These are phyloP conservation scores for Salix brachista DNA, from an alignment of 345 rosid species.

Conservation along the genomic window DNA sequence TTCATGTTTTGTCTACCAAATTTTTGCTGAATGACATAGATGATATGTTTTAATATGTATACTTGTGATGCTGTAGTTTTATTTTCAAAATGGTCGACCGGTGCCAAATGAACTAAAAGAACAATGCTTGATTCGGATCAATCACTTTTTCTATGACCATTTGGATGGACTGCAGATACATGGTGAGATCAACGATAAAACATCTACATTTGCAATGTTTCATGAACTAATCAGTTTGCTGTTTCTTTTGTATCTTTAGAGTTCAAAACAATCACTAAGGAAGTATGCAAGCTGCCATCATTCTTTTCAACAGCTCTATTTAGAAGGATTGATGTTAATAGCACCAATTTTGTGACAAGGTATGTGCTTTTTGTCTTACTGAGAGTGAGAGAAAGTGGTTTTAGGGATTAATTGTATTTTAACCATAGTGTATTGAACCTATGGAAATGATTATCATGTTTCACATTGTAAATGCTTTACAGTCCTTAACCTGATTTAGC, in stretches of 20 bases:
- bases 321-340: constrained; percentile 61
- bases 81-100: constrained; percentile 89
- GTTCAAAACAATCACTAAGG: constrained; percentile 72
- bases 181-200: constrained; percentile 38
- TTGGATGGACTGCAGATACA: constrained; percentile 65
- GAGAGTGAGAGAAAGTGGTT: neutral
- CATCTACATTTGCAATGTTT: neutral
- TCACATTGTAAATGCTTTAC: neutral
- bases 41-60: neutral
- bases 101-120: constrained; percentile 76
- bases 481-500: neutral
- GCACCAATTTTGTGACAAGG: constrained; percentile 67
- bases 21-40: neutral
- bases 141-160: constrained; percentile 67
- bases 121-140: constrained; percentile 59
- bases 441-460: neutral
- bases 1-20: neutral
- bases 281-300: constrained; percentile 89
- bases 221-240: constrained; percentile 3
- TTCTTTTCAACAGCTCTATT: constrained; percentile 75
- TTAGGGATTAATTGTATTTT: neutral
- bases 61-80: constrained; percentile 59
- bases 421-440: neutral
- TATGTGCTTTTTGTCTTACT: constrained; percentile 26
- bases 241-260: constrained; percentile 45